Conservation (phyloP, 1,284 basidiomycete genomes). For the Earliella scabrosa region DNA sequence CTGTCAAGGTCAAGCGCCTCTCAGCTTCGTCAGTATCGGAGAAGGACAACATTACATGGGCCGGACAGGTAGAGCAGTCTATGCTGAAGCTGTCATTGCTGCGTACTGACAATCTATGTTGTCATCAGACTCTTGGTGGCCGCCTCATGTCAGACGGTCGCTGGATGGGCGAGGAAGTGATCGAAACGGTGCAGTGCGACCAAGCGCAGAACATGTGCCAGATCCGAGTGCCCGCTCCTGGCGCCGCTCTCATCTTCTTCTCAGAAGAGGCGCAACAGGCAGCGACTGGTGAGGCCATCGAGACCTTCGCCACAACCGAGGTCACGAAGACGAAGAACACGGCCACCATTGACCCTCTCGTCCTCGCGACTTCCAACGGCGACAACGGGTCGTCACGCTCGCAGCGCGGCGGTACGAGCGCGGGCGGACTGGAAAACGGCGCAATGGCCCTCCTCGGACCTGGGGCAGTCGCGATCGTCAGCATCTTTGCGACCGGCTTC, state of each 20-base stretch:
- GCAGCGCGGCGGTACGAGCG: conserved; percentile 45
- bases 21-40: conserved; percentile 54
- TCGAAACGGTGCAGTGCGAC: conserved; percentile 58
- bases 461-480: conserved; percentile 3
- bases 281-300: conserved; percentile 40
- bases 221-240: conserved; percentile 68
- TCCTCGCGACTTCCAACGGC: conserved; percentile 55
- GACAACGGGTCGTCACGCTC: conserved; percentile 41
- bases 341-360: conserved; percentile 31
- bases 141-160: conserved; percentile 66
- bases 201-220: conserved; percentile 51
- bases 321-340: conserved; percentile 51
- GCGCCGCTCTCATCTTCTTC: conserved; percentile 67
- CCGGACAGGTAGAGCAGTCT: conserved; percentile 41
- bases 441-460: conserved; percentile 13
- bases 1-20: conserved; percentile 57
- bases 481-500: not conserved
- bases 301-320: conserved; percentile 60
- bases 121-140: conserved; percentile 60
- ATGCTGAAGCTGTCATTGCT: too few relatives aligned
- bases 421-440: conserved; percentile 37
- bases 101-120: too few relatives aligned
- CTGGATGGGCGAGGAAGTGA: conserved; percentile 51
- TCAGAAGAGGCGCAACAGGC: conserved; percentile 36
- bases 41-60: conserved; percentile 76